Conservation (phyloP, 148 eudicot genomes). For the Cornus controversa region DNA sequence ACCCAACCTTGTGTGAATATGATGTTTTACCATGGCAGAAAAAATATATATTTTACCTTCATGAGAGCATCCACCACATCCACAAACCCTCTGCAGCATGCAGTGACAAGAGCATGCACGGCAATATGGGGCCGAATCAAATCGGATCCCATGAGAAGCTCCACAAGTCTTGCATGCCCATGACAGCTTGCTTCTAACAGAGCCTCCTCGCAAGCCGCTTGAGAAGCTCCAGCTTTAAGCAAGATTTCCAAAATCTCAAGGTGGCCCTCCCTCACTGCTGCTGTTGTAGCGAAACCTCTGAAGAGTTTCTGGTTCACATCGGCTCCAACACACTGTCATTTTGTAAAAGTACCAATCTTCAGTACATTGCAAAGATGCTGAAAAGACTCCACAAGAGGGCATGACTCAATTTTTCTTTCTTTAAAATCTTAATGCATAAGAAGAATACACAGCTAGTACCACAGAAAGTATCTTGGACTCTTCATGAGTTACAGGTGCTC, state of each 20-base stretch:
- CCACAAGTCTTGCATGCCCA: conserved; percentile 29
- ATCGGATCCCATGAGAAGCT: conserved; percentile 47
- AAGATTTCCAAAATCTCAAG: conserved; percentile 71
- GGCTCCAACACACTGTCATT: conserved; percentile 71
- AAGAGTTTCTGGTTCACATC: conserved; percentile 86
- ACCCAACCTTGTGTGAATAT: no score
- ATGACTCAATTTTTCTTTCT: background rate
- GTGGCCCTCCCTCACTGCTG: conserved; percentile 83
- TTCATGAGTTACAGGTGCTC: conserved; percentile 4
- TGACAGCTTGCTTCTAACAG: conserved; percentile 79
- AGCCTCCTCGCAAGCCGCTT: conserved; percentile 95
- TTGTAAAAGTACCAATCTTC: conserved; percentile 14
- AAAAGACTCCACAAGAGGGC: conserved; percentile 4
- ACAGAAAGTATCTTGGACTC: conserved; percentile 12
- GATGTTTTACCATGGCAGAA: background rate
- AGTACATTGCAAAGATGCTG: conserved; percentile 10
- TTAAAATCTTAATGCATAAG: background rate
- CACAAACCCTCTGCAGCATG: conserved; percentile 80
- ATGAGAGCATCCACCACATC: conserved; percentile 68
- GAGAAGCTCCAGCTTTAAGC: conserved; percentile 88
- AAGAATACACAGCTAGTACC: background rate
- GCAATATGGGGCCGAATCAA: conserved; percentile 78
- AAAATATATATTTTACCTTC: conserved; percentile 44
- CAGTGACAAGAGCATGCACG: conserved; percentile 83
- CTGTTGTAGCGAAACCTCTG: conserved; percentile 77